These are phyloP conservation scores for Capronia coronata DNA, from an alignment of 2,329 filamentous ascomycete species.

Conservation along the genomic window DNA sequence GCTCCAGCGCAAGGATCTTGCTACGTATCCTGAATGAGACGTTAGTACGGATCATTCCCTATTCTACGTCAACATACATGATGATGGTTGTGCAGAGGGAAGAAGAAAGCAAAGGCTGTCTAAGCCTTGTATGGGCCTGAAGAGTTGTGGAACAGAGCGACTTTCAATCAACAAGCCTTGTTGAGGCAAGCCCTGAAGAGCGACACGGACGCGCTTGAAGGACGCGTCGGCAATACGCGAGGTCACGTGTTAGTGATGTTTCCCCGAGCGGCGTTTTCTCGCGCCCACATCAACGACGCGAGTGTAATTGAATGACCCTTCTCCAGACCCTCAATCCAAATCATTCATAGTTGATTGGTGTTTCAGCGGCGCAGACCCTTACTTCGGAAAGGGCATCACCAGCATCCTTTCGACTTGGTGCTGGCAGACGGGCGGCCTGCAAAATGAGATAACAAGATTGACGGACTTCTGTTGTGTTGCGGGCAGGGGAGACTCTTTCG, in stretches of 20 bases:
- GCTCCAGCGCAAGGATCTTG: conserved; percentile 30
- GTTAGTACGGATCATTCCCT: conserved; percentile 3
- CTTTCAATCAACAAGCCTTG: not conserved
- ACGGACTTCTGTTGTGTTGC: not conserved
- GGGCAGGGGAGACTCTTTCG: not conserved
- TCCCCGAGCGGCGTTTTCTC: not conserved
- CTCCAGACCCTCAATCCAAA: too few relatives aligned
- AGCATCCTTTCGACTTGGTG: not conserved
- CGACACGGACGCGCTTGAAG: conserved; percentile 2
- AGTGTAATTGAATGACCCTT: too few relatives aligned
- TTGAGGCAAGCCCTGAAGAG: not conserved
- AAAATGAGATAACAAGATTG: conserved; percentile 4
- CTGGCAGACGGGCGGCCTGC: too few relatives aligned
- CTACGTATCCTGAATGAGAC: conserved; percentile 31
- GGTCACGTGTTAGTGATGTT: conserved; percentile 13
- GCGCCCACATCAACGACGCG: too few relatives aligned
- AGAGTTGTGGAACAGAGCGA: not conserved
- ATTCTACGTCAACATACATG: not conserved
- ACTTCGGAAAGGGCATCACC: not conserved
- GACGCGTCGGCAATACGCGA: not conserved
- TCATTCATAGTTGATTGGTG: too few relatives aligned
- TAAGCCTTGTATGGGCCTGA: not conserved
- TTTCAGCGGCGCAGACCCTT: too few relatives aligned
- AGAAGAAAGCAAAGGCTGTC: not conserved
- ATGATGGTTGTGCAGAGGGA: not conserved